Evolutionary conservation across 345 rosid genomes (phyloP), one percentile per base, ranked within the genome.

Genomic region (Psidium friedrichsthalianum): DNA sequence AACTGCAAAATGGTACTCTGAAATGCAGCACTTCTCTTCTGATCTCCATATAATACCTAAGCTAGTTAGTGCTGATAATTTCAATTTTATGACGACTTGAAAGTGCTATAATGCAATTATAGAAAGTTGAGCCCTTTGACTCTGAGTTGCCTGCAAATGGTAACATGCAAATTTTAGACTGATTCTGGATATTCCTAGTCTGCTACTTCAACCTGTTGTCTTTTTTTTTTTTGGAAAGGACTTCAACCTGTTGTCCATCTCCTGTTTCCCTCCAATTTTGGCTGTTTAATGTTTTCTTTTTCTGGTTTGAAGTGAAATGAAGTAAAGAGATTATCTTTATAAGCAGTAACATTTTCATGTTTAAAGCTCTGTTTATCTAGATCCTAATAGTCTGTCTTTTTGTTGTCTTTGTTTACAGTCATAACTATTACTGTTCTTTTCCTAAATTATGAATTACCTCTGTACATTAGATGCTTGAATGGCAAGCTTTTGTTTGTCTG

Each of bases 1-100:
- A 88, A 87, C 24, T 96, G 99, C 85, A 85, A 88, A 56, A 55
- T 25, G 85, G 90, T 94, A 84, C 85, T 40, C 32, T 59, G 86
- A 81, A 47, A 47, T 27, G 47, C 1, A 40, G 16, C 64, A 32
- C 64, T 83, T 83, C 11, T 20, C 69, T 80, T 49, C 29, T 80
- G 82, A 80, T 80, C 27, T 40, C 61, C 69, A 58, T 58, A n/a
- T n/a, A 32, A 58, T 61, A 6, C 40, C 74, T 61, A 61, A 61
- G 74, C 21, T 10, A 61, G 21, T 14, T 61, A 27, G 74, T 61
- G 74, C 74, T 61, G 74, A 61, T 61, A 27, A 49, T 81, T 22
- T 44, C 25, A 1, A 14, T 51, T 44, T 81, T 81, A 47, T 81
- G n/a, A 81, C 3, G 5, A 52, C 32, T 8, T 81, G 55, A 27